Percentiles rank a stretch among this genome's conserved stretches.
Conservation (phyloP, 2,329 filamentous ascomycete species). For the Beauveria medogensis region DNA sequence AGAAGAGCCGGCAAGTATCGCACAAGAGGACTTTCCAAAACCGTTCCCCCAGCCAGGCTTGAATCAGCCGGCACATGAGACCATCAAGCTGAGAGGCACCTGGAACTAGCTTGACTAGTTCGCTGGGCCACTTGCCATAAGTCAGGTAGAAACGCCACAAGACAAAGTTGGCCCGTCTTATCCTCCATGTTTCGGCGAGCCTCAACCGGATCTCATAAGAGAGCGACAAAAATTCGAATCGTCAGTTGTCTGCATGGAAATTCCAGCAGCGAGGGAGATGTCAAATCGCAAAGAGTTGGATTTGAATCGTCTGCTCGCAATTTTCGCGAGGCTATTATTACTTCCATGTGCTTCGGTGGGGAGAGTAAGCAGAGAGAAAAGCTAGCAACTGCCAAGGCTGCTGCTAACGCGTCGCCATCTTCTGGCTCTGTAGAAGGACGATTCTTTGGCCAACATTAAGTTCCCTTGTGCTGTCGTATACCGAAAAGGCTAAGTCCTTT, state of each 20-base stretch:
- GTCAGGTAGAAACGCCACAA: conserved; percentile 4
- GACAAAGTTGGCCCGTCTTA: conserved; percentile 1
- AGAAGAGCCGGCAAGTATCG: not conserved
- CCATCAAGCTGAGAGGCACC: not conserved
- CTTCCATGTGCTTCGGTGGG: not conserved
- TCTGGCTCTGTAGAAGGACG: not conserved
- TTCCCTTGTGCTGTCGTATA: not conserved
- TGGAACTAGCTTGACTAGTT: not conserved
- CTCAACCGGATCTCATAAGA: not conserved
- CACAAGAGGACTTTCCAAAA: not conserved
- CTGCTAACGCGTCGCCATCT: not conserved
- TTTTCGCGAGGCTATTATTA: not conserved
- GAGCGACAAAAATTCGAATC: no score
- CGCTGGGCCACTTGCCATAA: not conserved
- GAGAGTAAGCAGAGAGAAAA: conserved; percentile 6
- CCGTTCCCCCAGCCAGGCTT: not conserved
- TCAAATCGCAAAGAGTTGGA: not conserved
- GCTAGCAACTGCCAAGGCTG: not conserved
- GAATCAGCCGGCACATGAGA: not conserved
- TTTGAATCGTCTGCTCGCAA: not conserved
- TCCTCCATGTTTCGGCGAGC: not conserved
- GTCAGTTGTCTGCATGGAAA: no score
- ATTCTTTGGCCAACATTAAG: not conserved
- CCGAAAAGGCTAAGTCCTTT: not conserved
- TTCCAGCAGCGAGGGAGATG: not conserved